Conservation (phyloP, 805 yeast genomes). For the Cyberlindnera saturnus region DNA sequence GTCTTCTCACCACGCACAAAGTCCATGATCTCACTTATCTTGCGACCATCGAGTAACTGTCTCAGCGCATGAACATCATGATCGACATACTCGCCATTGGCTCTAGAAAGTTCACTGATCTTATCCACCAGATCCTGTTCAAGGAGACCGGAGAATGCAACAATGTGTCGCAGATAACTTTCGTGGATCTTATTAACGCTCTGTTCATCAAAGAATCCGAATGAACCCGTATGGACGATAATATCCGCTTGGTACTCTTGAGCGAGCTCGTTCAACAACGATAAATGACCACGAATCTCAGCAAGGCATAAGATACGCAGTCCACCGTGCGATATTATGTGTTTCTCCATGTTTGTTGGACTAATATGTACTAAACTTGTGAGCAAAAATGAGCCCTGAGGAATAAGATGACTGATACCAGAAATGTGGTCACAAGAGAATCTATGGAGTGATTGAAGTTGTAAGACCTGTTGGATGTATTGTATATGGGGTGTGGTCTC, state of each 20-base stretch:
- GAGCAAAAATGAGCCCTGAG: not conserved
- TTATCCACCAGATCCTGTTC: slow-evolving; percentile 41
- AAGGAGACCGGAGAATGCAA: slow-evolving; percentile 57
- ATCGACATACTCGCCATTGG: slow-evolving; percentile 36
- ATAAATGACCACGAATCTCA: slow-evolving; percentile 49
- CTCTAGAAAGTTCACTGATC: slow-evolving; percentile 47
- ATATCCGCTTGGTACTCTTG: slow-evolving; percentile 38
- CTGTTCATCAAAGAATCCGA: slow-evolving; percentile 65
- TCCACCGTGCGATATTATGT: slow-evolving; percentile 24
- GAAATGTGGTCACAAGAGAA: no score
- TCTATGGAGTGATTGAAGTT: no score
- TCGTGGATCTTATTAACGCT: slow-evolving; percentile 50
- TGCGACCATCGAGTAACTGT: slow-evolving; percentile 28
- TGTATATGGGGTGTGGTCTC: no score
- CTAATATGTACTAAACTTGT: not conserved
- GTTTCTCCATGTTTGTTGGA: slow-evolving; percentile 10
- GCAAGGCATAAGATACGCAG: slow-evolving; percentile 43
- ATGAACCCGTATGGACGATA: slow-evolving; percentile 70
- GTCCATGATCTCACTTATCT: slow-evolving; percentile 46
- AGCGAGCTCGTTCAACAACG: slow-evolving; percentile 45
- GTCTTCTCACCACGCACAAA: slow-evolving; percentile 37
- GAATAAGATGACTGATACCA: no score
- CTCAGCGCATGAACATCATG: slow-evolving; percentile 29
- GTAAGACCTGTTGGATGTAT: no score
- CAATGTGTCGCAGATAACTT: slow-evolving; percentile 56